Evolutionary conservation across 148 eudicot species (phyloP).

Genomic region (Bassia scoparia): DNA sequence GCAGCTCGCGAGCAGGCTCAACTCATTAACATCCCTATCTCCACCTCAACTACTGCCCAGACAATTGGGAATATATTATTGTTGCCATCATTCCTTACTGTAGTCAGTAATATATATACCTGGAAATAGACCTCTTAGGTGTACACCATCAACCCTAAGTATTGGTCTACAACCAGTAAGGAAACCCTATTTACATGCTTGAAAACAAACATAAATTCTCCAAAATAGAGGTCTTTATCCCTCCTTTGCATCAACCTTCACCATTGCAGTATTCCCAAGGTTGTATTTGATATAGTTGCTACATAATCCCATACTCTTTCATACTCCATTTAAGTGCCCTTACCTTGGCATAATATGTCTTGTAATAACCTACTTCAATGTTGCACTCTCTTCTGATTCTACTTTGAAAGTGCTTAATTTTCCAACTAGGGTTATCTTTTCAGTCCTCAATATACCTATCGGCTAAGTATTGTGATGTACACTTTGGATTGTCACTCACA

Average conservation of each 20-base stretch:
- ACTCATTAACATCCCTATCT: too few relatives aligned
- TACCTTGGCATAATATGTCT: not conserved
- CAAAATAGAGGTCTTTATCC: not conserved
- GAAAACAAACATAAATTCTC: not conserved
- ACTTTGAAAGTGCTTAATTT: not conserved
- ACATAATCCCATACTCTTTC: not conserved
- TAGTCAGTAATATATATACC: not conserved
- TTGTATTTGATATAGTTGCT: not conserved
- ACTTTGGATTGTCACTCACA: too few relatives aligned
- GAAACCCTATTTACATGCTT: constrained; percentile 8
- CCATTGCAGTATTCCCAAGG: not conserved
- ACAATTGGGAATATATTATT: constrained; percentile 13
- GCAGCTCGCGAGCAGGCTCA: too few relatives aligned
- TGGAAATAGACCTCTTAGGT: not conserved
- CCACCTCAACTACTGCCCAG: constrained; percentile 11
- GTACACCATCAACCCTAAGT: constrained; percentile 15
- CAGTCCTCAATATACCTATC: not conserved
- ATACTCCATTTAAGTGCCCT: not conserved
- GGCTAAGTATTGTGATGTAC: not conserved
- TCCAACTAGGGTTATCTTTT: not conserved
- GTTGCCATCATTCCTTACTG: constrained; percentile 12
- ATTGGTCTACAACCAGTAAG: not conserved
- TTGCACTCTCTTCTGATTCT: not conserved
- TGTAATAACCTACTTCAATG: not conserved
- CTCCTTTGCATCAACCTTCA: not conserved